A percentile compares a stretch with the other conserved stretches of the same genome.
These are phyloP conservation scores for Cudoniella acicularis DNA, from an alignment of 495 filamentous ascomycete genomes.

Conservation along the genomic window DNA sequence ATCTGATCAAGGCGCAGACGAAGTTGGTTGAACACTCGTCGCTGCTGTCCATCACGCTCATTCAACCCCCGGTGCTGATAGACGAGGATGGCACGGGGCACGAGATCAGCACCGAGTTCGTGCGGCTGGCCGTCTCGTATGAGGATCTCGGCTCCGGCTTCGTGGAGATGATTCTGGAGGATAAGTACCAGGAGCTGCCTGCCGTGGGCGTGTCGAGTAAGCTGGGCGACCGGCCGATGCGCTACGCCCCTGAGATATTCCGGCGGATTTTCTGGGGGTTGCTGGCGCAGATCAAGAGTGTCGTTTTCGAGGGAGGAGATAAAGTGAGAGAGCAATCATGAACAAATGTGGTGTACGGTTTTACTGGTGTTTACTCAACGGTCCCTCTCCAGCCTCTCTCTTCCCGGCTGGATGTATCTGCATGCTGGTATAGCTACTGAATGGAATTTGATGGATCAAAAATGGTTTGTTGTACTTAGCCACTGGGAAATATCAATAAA, in stretches of 20 bases:
- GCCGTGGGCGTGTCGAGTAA: neutral
- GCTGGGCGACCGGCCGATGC: neutral
- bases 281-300: neutral
- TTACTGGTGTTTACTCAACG: neutral
- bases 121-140: neutral
- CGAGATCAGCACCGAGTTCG: neutral
- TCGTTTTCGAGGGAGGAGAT: neutral
- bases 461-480: neutral
- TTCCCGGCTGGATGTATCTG: neutral
- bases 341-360: neutral
- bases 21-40: neutral
- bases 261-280: neutral
- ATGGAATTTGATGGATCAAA: neutral
- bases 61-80: neutral
- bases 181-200: neutral
- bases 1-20: neutral
- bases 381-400: neutral
- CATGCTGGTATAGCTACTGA: neutral
- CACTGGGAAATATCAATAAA: neutral
- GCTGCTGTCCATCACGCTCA: neutral
- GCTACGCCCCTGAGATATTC: neutral
- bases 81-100: neutral
- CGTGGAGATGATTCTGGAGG: neutral
- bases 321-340: neutral
- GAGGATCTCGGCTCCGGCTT: neutral